phyloP scores from a whole-genome alignment of 768 basidiomycete species.

The Zangia roseola region DNA sequence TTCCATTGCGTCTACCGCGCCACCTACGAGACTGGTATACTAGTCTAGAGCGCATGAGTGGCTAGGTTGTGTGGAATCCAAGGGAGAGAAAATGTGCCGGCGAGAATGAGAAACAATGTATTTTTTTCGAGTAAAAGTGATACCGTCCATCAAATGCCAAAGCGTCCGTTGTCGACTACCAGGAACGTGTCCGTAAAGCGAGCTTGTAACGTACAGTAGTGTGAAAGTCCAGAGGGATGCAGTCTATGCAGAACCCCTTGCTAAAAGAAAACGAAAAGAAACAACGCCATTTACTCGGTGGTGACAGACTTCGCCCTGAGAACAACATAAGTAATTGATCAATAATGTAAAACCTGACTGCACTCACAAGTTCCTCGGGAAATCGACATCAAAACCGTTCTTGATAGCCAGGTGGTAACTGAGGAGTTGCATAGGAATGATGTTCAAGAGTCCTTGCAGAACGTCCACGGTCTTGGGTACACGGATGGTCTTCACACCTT shows the following conservation, averaged over 20 bases:
- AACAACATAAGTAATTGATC: constrained; percentile 6
- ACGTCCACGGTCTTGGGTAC: constrained; percentile 94
- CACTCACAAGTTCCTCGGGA: constrained; percentile 91
- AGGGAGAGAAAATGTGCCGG: too few relatives aligned
- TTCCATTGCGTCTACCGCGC: too few relatives aligned
- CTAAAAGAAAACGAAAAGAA: background rate
- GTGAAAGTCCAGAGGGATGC: constrained; percentile 14
- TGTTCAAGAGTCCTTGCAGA: constrained; percentile 93
- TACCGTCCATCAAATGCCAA: constrained; percentile 25
- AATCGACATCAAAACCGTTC: constrained; percentile 97
- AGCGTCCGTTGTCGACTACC: constrained; percentile 30
- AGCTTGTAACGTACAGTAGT: constrained; percentile 14
- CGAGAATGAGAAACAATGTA: too few relatives aligned
- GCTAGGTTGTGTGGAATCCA: too few relatives aligned
- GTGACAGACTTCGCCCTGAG: constrained; percentile 75
- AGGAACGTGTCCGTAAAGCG: constrained; percentile 23
- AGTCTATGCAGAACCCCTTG: background rate
- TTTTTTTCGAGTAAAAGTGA: constrained; percentile 3
- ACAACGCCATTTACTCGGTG: constrained; percentile 50
- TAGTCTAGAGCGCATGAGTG: too few relatives aligned
- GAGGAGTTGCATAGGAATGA: constrained; percentile 93
- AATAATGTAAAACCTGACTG: background rate
- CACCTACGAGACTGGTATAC: too few relatives aligned
- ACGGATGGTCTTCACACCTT: constrained; percentile 82
- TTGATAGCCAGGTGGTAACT: constrained; percentile 95